A percentile compares a stretch with the other conserved stretches of the same genome.
phyloP scores from a whole-genome alignment of 768 basidiomycete genomes.

The Suillus fuscotomentosus region DNA sequence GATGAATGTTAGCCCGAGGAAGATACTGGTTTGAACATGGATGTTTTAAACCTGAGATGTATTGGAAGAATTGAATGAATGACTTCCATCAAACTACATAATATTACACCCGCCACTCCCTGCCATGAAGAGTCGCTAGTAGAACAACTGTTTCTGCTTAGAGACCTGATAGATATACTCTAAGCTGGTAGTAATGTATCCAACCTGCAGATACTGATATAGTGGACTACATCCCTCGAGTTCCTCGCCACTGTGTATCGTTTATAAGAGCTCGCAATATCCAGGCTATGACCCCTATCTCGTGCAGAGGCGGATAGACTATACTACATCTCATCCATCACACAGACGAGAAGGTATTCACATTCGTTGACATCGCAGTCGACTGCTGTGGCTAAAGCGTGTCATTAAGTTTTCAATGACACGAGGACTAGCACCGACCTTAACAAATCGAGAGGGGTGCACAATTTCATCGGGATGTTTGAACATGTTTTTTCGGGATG shows the following conservation, averaged over 20 bases:
- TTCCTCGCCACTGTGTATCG: background rate
- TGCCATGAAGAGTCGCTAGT: too few species aligned
- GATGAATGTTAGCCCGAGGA: conserved; percentile 26
- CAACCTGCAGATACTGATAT: background rate
- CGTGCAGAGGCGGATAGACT: background rate
- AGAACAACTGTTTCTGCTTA: background rate
- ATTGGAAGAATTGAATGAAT: background rate
- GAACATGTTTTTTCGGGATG: background rate
- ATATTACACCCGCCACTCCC: background rate
- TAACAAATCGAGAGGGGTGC: background rate
- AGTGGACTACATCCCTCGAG: too few species aligned
- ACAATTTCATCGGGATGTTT: background rate
- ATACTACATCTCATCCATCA: background rate
- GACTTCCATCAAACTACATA: background rate
- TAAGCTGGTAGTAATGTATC: background rate
- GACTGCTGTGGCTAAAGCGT: background rate
- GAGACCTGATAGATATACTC: background rate
- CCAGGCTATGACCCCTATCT: background rate
- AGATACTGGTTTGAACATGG: conserved; percentile 29
- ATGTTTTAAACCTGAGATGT: conserved; percentile 20
- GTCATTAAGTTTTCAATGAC: background rate
- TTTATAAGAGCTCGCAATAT: background rate
- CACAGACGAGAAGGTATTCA: background rate
- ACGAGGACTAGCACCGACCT: background rate
- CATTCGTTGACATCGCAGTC: background rate